Percentiles rank a stretch among this genome's conserved stretches.
Conservation (phyloP, 768 basidiomycete genomes). For the Chalciporus sphaerocephalus region DNA sequence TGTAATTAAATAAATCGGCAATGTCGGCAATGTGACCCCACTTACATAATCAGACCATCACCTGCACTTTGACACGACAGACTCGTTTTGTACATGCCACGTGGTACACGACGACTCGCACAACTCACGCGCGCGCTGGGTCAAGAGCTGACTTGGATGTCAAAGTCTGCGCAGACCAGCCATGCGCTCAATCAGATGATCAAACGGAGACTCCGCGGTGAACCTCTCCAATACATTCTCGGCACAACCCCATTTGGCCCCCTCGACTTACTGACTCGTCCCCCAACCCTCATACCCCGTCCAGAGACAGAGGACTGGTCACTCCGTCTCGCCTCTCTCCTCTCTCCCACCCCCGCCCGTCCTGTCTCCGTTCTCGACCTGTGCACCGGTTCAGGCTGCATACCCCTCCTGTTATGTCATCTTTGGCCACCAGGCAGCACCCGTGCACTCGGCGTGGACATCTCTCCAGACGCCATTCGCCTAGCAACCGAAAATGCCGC, state of each 20-base stretch:
- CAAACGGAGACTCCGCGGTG: conserved; percentile 55
- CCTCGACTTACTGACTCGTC: conserved; percentile 63
- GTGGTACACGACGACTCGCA: conserved; percentile 17
- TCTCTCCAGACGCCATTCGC: conserved; percentile 53
- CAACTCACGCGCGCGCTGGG: conserved; percentile 36
- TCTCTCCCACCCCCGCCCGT: conserved; percentile 30
- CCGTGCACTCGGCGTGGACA: conserved; percentile 62
- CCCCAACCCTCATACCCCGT: conserved; percentile 89
- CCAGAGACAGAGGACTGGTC: conserved; percentile 92
- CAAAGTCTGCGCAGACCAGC: conserved; percentile 16
- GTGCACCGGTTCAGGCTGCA: conserved; percentile 91
- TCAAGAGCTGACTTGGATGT: conserved; percentile 50
- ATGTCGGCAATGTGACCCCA: neutral
- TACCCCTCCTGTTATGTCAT: conserved; percentile 78
- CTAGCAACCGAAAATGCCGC: conserved; percentile 46
- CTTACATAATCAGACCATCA: neutral
- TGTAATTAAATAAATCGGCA: conserved; percentile 9
- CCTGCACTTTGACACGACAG: too few relatives aligned
- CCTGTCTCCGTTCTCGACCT: conserved; percentile 68
- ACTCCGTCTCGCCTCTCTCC: conserved; percentile 49
- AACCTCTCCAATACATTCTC: conserved; percentile 89
- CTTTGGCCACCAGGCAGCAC: conserved; percentile 53
- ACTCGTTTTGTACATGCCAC: neutral
- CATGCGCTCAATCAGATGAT: conserved; percentile 45
- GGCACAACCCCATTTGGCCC: conserved; percentile 91